A percentile compares a stretch with the other conserved stretches of the same genome.
Conservation (phyloP, 2,329 filamentous ascomycete genomes). For the Eutypella sp. region DNA sequence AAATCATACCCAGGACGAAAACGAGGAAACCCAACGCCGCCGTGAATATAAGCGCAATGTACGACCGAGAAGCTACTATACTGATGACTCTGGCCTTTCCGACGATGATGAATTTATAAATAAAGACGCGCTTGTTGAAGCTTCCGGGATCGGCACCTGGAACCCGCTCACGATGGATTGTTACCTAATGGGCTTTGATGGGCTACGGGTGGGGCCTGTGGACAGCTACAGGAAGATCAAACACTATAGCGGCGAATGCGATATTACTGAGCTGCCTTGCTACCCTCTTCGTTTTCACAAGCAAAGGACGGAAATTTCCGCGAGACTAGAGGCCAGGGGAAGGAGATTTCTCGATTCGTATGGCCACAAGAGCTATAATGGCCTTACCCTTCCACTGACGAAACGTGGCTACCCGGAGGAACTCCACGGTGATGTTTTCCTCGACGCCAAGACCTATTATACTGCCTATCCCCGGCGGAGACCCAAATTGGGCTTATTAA, state of each 20-base stretch:
- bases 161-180: slow-evolving; percentile 6
- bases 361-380: slow-evolving; percentile 5
- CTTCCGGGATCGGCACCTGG: slow-evolving; percentile 4
- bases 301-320: not conserved
- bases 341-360: slow-evolving; percentile 1
- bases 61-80: not conserved
- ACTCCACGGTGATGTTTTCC: slow-evolving; percentile 3
- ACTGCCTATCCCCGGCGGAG: not conserved
- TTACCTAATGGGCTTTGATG: slow-evolving; percentile 5
- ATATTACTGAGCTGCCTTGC: slow-evolving; percentile 4
- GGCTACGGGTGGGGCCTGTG: slow-evolving; percentile 2
- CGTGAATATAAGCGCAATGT: not conserved
- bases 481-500: slow-evolving; percentile 3
- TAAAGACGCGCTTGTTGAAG: not conserved
- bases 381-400: not conserved
- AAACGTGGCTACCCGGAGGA: slow-evolving; percentile 1
- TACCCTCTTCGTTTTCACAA: slow-evolving; percentile 2
- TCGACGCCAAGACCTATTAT: slow-evolving; percentile 5
- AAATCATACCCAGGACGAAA: not conserved
- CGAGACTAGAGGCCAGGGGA: slow-evolving; percentile 3
- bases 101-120: not conserved
- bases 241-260: slow-evolving; percentile 2
- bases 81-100: not conserved
- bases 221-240: slow-evolving; percentile 2
- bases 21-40: not conserved